Evolutionary conservation across 495 filamentous ascomycete species (phyloP).

Genomic region (Aspergillus mulundensis): DNA sequence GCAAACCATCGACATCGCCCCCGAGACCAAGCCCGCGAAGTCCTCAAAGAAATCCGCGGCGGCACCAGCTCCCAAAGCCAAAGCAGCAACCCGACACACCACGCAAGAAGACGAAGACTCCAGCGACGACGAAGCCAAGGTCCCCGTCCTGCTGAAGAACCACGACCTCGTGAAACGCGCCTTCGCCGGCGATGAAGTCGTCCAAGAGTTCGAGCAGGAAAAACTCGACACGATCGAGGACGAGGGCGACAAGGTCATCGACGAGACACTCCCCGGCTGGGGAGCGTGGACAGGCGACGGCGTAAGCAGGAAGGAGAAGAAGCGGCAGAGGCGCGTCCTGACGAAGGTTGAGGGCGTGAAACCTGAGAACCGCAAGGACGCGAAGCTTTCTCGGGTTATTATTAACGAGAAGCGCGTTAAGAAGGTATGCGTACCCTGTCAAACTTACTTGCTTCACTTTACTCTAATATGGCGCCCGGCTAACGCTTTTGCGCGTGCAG

Average conservation of each 20-base stretch:
- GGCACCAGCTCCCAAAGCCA: conserved; percentile 15
- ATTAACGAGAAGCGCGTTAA: conserved; percentile 88
- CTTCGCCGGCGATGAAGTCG: conserved; percentile 89
- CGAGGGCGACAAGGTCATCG: conserved; percentile 80
- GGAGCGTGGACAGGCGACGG: conserved; percentile 85
- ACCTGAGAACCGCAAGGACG: conserved; percentile 72
- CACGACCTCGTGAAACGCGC: conserved; percentile 77
- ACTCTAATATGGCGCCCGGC: background rate
- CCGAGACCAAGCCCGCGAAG: conserved; percentile 23
- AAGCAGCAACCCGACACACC: conserved; percentile 17
- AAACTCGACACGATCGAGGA: conserved; percentile 69
- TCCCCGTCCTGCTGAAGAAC: conserved; percentile 67
- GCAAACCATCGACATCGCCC: conserved; percentile 37
- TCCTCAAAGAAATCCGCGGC: conserved; percentile 18
- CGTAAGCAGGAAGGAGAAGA: conserved; percentile 61
- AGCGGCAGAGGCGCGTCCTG: conserved; percentile 56
- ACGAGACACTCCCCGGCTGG: conserved; percentile 89
- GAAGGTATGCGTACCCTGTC: conserved; percentile 59
- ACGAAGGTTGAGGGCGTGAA: conserved; percentile 75
- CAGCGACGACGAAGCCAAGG: conserved; percentile 54
- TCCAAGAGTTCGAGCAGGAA: conserved; percentile 73
- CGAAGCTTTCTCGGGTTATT: conserved; percentile 75
- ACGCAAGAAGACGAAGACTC: conserved; percentile 34
- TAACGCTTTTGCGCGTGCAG: conserved; percentile 33
- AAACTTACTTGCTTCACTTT: background rate